Evolutionary conservation across 805 yeast genomes (phyloP), one percentile per base, ranked within the genome.

Genomic region (Kurtzmaniella cleridarum): DNA sequence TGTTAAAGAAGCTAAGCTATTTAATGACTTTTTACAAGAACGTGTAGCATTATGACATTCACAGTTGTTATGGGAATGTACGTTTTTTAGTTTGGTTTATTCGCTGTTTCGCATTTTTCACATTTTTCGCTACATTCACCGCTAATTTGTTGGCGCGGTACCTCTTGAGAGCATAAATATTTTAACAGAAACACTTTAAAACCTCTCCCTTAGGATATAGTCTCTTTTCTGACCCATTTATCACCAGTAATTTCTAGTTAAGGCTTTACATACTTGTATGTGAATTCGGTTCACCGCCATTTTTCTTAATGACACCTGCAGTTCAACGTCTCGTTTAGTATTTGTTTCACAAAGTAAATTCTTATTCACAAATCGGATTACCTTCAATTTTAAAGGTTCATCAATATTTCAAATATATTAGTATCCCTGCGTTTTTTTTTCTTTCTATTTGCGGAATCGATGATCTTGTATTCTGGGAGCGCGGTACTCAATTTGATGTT

Each of bases 201-300:
- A 3, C 54, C 54, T 26, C 43, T 40, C 5, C 51, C 54, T 30
- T 43, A 45, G 13, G 48, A 37, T 1, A 51, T 48, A 11, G 47
- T 46, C 29, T 47, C 54, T 30, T 46, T 49, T 30, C 50, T 29
- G 13, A 47, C 42, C 54, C 54, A 49, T 32, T 43, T 44, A 34
- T 43, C 47, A 4, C 54, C 54, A 1, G 46, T 44, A 2, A 40
- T 23, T 5, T 41, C 45, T 7, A 47, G 41, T 26, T 47, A 33
- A 1, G 54, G 54, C 36, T 42, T 43, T 12, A 47, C 54, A 23
- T 47, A 49, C 16, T 36, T 39, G 14, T 41, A n/a, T 34, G 31
- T 49, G 51, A 5, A 47, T 41, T 32, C 43, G 44, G 27, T 39
- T 27, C 7, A 44, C 34, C 8, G 41, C 37, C 11, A 30, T 30